A percentile compares a stretch with the other conserved stretches of the same genome.
Evolutionary conservation across 2,329 filamentous ascomycete genomes (phyloP).

Genomic region (Cercospora zeina): DNA sequence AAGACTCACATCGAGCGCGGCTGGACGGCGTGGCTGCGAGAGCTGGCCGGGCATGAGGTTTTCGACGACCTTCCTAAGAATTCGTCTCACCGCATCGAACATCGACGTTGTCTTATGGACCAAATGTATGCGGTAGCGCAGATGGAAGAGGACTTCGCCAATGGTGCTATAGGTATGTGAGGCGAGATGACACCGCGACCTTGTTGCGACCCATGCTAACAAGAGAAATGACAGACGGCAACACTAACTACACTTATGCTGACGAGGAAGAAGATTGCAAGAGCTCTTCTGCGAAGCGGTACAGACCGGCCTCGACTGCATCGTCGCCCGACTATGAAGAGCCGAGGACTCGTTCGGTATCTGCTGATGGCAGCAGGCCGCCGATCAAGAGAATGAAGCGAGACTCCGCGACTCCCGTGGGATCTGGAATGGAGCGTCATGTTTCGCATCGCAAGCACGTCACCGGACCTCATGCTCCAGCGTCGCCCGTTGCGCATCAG

Average conservation of each 20-base stretch:
- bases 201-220: constrained; percentile 4
- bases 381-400: constrained; percentile 18
- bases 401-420: constrained; percentile 9
- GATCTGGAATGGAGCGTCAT: neutral
- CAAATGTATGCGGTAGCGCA: constrained; percentile 30
- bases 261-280: constrained; percentile 26
- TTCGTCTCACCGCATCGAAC: constrained; percentile 20
- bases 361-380: constrained; percentile 16
- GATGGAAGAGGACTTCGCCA: constrained; percentile 24
- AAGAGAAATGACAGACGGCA: constrained; percentile 26
- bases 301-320: constrained; percentile 12
- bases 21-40: constrained; percentile 38
- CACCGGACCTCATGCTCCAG: constrained; percentile 1
- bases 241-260: constrained; percentile 19
- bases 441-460: constrained; percentile 14
- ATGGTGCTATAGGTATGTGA: constrained; percentile 24
- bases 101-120: constrained; percentile 22
- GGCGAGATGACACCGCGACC: neutral
- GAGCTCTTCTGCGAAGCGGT: constrained; percentile 17
- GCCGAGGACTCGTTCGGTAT: constrained; percentile 21
- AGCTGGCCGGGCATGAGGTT: constrained; percentile 31
- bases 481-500: neutral
- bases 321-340: constrained; percentile 15
- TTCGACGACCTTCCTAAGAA: constrained; percentile 35
- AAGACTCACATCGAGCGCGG: constrained; percentile 31